Evolutionary conservation across 805 yeast species (phyloP).

Genomic region (Ogataea glucozyma): DNA sequence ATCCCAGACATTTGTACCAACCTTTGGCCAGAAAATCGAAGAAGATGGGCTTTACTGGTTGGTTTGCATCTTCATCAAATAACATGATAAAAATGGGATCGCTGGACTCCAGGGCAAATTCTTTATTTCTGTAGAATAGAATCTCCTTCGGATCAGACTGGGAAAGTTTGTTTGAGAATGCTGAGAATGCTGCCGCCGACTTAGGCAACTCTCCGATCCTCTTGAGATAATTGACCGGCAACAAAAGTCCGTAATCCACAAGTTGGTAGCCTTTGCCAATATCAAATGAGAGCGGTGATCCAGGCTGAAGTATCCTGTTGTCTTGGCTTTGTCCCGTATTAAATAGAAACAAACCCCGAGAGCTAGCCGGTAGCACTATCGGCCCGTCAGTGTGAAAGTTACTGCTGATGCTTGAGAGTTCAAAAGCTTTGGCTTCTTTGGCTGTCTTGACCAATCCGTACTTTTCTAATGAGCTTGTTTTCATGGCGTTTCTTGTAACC

Average conservation of each 20-base stretch:
- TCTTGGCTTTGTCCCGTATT: conserved; percentile 11
- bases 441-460: conserved; percentile 23
- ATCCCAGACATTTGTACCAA: conserved; percentile 40
- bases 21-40: conserved; percentile 44
- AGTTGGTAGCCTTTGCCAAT: conserved; percentile 39
- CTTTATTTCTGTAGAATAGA: conserved; percentile 31
- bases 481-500: conserved; percentile 19
- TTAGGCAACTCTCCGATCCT: conserved; percentile 12
- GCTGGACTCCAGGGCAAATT: conserved; percentile 19
- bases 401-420: conserved; percentile 14
- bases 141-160: no score
- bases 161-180: no score
- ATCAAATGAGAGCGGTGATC: conserved; percentile 39
- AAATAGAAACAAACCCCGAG: conserved; percentile 41
- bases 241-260: conserved; percentile 39
- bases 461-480: conserved; percentile 7
- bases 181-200: no score
- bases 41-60: conserved; percentile 24
- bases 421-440: conserved; percentile 12
- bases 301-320: conserved; percentile 11
- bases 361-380: conserved; percentile 36
- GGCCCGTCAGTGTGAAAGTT: conserved; percentile 14
- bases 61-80: conserved; percentile 31
- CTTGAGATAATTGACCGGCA: conserved; percentile 36
- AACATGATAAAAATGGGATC: conserved; percentile 42